These are phyloP conservation scores for Amyloporia xantha DNA, from an alignment of 768 basidiomycete species.

Conservation along the genomic window DNA sequence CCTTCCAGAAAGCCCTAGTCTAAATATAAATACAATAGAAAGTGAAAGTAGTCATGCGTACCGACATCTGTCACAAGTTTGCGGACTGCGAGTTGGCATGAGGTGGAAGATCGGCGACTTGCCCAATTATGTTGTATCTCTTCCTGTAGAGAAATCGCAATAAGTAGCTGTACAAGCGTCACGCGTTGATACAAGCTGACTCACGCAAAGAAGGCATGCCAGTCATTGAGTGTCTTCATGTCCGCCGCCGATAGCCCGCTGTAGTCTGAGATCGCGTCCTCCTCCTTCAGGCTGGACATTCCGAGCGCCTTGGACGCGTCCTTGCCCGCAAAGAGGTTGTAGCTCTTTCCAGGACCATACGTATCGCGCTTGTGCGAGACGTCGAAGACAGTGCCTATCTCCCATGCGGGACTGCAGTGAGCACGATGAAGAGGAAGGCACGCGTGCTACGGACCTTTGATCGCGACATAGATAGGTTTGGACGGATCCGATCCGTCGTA, in stretches of 20 bases:
- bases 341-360: conserved; percentile 77
- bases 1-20: no score
- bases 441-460: conserved; percentile 58
- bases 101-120: conserved; percentile 50
- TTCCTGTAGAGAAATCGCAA: conserved; percentile 46
- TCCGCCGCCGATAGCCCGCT: conserved; percentile 67
- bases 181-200: background rate
- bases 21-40: no score
- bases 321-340: conserved; percentile 87
- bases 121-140: conserved; percentile 84
- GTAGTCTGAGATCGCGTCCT: conserved; percentile 87
- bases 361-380: conserved; percentile 81
- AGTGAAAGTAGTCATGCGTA: no score
- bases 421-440: background rate
- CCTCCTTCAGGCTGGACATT: conserved; percentile 77
- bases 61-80: background rate
- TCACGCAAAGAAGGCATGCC: conserved; percentile 81
- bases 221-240: conserved; percentile 77
- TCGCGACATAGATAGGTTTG: conserved; percentile 84
- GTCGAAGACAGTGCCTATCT: conserved; percentile 75
- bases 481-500: conserved; percentile 62
- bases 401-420: background rate
- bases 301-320: conserved; percentile 89
- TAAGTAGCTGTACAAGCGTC: no score
- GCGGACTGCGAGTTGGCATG: background rate